Percentiles rank a stretch among this genome's conserved stretches.
phyloP scores from a whole-genome alignment of 768 basidiomycete species.

The Chlorophyllum brunneum region DNA sequence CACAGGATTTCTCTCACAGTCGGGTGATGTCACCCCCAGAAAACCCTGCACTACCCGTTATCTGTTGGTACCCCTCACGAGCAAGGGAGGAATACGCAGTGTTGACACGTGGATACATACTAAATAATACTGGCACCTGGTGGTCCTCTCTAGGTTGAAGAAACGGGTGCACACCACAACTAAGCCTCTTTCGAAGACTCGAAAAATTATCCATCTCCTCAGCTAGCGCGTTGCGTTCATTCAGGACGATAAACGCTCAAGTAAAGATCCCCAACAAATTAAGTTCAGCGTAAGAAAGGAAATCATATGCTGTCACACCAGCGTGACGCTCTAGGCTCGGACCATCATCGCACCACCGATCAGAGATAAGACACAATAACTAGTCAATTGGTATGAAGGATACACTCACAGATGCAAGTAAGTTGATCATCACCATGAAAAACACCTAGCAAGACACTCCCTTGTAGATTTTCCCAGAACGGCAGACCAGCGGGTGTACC shows the following conservation, averaged over 20 bases:
- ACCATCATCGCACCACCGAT: not conserved
- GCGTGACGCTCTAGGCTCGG: not conserved
- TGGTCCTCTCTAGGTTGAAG: not conserved
- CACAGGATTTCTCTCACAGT: too few species aligned
- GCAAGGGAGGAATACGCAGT: too few species aligned
- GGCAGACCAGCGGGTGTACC: slow-evolving; percentile 70
- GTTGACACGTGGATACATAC: too few species aligned
- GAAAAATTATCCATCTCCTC: too few species aligned
- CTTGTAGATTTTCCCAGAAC: slow-evolving; percentile 72
- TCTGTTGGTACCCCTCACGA: too few species aligned
- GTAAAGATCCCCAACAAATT: too few species aligned
- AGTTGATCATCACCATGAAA: slow-evolving; percentile 22
- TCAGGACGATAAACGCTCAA: too few species aligned
- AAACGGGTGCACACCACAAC: not conserved
- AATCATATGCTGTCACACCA: slow-evolving; percentile 3
- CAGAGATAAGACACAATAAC: not conserved
- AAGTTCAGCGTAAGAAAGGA: too few species aligned
- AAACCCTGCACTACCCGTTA: too few species aligned
- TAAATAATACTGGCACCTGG: too few species aligned
- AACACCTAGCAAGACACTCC: not conserved
- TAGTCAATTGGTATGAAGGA: slow-evolving; percentile 49
- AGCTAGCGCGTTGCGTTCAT: too few species aligned
- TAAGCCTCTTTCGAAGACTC: not conserved
- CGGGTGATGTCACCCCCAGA: too few species aligned
- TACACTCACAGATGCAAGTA: slow-evolving; percentile 63